A percentile compares a stretch with the other conserved stretches of the same genome.
Evolutionary conservation across 208 protist genomes (phyloP).

Genomic region (Leishmania braziliensis): DNA sequence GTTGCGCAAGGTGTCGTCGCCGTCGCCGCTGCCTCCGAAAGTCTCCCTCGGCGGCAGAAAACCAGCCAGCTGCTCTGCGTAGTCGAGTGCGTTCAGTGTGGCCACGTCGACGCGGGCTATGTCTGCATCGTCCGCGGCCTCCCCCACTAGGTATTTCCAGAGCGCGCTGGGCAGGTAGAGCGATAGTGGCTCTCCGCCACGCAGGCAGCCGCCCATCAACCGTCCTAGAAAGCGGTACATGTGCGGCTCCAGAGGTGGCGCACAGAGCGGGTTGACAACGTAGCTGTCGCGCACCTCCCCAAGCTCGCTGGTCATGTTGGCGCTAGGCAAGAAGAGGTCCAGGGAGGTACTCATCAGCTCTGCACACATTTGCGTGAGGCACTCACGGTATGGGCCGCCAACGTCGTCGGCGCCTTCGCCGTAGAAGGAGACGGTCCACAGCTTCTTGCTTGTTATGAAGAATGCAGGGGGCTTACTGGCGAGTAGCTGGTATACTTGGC

Average conservation of each 20-base stretch:
- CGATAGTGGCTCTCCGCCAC: constrained; percentile 89
- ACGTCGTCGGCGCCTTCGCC: constrained; percentile 94
- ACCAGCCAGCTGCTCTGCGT: constrained; percentile 42
- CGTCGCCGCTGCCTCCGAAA: constrained; percentile 6
- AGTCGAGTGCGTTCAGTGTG: constrained; percentile 60
- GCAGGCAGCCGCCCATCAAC: constrained; percentile 95
- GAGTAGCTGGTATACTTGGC: constrained; percentile 85
- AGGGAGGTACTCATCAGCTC: constrained; percentile 87
- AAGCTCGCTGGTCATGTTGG: constrained; percentile 72
- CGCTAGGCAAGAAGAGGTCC: constrained; percentile 86
- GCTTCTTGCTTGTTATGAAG: constrained; percentile 80
- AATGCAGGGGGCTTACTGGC: constrained; percentile 46
- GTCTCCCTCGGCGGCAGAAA: background rate
- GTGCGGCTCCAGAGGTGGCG: constrained; percentile 41
- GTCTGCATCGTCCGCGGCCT: constrained; percentile 45
- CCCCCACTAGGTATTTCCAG: constrained; percentile 93
- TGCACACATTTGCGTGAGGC: constrained; percentile 85
- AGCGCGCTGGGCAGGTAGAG: constrained; percentile 90
- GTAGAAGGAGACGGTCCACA: constrained; percentile 88
- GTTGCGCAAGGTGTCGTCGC: constrained; percentile 20
- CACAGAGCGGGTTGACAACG: constrained; percentile 62
- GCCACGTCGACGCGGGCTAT: constrained; percentile 60
- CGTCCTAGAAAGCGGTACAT: constrained; percentile 93
- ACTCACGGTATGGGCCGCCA: constrained; percentile 93
- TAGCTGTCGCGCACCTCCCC: constrained; percentile 86